A percentile compares a stretch with the other conserved stretches of the same genome.
Evolutionary conservation across 2,329 filamentous ascomycete species (phyloP).

Genomic region (Claviceps quebecensis): DNA sequence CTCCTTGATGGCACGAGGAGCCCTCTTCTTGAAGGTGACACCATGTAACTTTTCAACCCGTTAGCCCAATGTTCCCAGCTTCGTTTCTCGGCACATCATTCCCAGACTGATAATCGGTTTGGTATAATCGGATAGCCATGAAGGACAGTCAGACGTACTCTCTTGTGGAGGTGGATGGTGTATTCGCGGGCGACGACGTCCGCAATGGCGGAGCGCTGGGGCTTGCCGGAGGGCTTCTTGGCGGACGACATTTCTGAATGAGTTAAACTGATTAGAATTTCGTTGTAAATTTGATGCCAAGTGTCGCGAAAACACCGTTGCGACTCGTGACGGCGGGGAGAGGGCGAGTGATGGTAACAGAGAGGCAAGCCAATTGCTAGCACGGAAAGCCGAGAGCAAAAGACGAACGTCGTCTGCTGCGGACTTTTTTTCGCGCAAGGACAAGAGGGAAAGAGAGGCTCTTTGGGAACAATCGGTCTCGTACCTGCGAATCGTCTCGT

Average conservation of each 20-base stretch:
- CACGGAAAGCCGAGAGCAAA: neutral
- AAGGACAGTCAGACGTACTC: constrained; percentile 26
- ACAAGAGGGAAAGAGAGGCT: neutral
- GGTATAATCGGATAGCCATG: neutral
- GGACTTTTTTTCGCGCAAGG: neutral
- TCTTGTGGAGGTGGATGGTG: constrained; percentile 99
- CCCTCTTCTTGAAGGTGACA: constrained; percentile 98
- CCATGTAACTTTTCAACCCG: constrained; percentile 65
- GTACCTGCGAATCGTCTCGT: constrained; percentile 30
- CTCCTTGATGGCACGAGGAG: constrained; percentile 98
- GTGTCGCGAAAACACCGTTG: neutral
- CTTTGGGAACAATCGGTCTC: constrained; percentile 15
- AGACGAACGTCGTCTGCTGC: neutral
- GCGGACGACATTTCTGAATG: constrained; percentile 28
- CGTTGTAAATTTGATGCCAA: neutral
- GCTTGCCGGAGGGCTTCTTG: constrained; percentile 24
- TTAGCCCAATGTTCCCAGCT: constrained; percentile 4
- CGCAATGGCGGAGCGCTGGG: constrained; percentile 82
- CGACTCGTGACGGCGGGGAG: constrained; percentile 1
- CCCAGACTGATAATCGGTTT: neutral
- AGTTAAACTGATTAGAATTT: constrained; percentile 14
- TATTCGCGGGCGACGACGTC: constrained; percentile 99
- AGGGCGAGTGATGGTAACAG: neutral
- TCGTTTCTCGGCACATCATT: constrained; percentile 3
- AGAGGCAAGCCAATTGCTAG: neutral